Percentiles rank a stretch among this genome's conserved stretches.
These are phyloP conservation scores for Saccharomyces hybrid DNA, from an alignment of 1,139 yeast species.

Conservation along the genomic window DNA sequence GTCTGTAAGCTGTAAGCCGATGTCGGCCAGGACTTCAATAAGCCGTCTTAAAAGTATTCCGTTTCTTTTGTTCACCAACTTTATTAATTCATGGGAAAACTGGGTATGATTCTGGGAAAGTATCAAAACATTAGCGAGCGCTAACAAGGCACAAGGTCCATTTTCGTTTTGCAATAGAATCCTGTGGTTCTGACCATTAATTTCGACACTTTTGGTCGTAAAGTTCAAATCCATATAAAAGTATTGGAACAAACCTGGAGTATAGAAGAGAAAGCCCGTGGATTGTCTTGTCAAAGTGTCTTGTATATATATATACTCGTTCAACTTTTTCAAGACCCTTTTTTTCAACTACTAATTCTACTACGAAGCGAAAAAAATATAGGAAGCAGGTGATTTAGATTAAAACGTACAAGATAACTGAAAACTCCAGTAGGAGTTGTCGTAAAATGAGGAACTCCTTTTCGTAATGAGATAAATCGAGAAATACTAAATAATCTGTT, in stretches of 20 bases:
- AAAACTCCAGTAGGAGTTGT: background rate
- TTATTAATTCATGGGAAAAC: slow-evolving; percentile 21
- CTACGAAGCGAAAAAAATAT: background rate
- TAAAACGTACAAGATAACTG: background rate
- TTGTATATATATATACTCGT: background rate
- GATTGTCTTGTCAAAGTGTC: background rate
- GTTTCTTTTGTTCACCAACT: slow-evolving; percentile 23
- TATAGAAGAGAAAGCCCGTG: background rate
- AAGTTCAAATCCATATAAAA: slow-evolving; percentile 13
- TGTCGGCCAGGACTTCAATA: slow-evolving; percentile 42
- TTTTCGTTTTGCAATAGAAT: slow-evolving; percentile 69
- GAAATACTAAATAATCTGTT: background rate
- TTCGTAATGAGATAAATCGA: slow-evolving; percentile 33
- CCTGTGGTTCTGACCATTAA: slow-evolving; percentile 34
- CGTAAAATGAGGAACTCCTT: slow-evolving; percentile 17
- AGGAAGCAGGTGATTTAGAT: background rate
- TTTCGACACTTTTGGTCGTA: slow-evolving; percentile 25
- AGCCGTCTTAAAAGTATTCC: slow-evolving; percentile 33
- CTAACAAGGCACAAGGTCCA: slow-evolving; percentile 86
- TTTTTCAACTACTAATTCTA: background rate
- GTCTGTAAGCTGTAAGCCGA: slow-evolving; percentile 31
- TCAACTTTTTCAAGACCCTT: background rate
- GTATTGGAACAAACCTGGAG: background rate
- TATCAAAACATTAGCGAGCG: slow-evolving; percentile 60
- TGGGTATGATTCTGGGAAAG: slow-evolving; percentile 35